These are phyloP conservation scores for Colletotrichum sp. DNA, from an alignment of 2,329 filamentous ascomycete species.

Conservation along the genomic window DNA sequence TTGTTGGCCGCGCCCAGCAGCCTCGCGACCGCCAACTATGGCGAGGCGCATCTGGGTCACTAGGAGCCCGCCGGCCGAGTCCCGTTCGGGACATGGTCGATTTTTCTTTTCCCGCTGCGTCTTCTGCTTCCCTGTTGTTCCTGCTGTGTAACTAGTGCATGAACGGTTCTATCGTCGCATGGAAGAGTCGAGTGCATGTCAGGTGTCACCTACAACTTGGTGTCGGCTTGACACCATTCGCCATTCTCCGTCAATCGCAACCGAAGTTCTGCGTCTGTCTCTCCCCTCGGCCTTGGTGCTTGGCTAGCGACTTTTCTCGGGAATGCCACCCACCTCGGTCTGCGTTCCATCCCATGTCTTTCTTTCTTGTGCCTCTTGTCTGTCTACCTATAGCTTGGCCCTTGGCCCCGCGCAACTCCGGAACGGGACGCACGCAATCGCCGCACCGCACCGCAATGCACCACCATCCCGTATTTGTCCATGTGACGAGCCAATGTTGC, in stretches of 20 bases:
- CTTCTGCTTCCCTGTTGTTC: slow-evolving; percentile 1
- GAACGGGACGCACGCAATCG: slow-evolving; percentile 17
- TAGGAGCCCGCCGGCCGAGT: slow-evolving; percentile 5
- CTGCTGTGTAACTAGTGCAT: slow-evolving; percentile 18
- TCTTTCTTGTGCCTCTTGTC: background rate
- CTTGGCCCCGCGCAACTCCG: slow-evolving; percentile 2
- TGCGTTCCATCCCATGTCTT: slow-evolving; percentile 1
- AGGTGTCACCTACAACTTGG: slow-evolving; percentile 5
- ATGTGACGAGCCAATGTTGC: slow-evolving; percentile 11
- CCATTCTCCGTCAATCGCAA: background rate
- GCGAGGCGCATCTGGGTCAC: slow-evolving; percentile 20
- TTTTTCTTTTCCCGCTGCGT: background rate
- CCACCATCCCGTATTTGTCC: background rate
- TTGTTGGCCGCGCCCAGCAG: slow-evolving; percentile 16
- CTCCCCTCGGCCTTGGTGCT: background rate
- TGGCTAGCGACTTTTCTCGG: slow-evolving; percentile 2
- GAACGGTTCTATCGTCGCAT: slow-evolving; percentile 13
- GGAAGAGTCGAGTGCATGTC: slow-evolving; percentile 14
- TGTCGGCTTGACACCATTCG: background rate
- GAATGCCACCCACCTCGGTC: slow-evolving; percentile 15
- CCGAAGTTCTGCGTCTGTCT: background rate
- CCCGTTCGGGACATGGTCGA: background rate
- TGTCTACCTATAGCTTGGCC: background rate
- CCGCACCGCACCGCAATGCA: background rate
- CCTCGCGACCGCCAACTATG: slow-evolving; percentile 18